Conservation (phyloP, 805 yeast genomes). For the Yarrowia sp. region DNA sequence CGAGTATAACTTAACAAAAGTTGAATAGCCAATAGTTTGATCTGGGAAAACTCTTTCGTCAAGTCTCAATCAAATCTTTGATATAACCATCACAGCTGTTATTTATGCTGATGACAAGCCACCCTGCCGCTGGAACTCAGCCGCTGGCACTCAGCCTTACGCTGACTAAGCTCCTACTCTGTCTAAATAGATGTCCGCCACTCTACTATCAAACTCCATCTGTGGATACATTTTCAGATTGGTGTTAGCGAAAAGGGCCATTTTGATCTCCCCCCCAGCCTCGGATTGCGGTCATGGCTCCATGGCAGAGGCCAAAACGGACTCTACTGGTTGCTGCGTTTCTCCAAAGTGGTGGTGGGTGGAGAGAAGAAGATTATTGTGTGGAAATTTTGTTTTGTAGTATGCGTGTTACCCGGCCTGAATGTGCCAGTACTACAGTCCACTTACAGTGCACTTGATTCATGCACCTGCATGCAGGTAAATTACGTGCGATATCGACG, state of each 20-base stretch:
- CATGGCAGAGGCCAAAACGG: slow-evolving; percentile 39
- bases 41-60: too few relatives aligned
- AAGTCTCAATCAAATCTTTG: too few relatives aligned
- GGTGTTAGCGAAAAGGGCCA: slow-evolving; percentile 39
- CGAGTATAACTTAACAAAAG: too few relatives aligned
- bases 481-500: neutral
- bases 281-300: slow-evolving; percentile 37
- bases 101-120: too few relatives aligned
- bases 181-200: slow-evolving; percentile 19
- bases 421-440: neutral
- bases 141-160: too few relatives aligned
- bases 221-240: slow-evolving; percentile 35
- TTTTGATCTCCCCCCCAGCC: slow-evolving; percentile 36
- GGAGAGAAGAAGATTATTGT: neutral
- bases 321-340: slow-evolving; percentile 38
- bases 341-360: slow-evolving; percentile 38
- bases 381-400: neutral
- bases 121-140: too few relatives aligned
- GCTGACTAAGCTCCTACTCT: neutral
- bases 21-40: too few relatives aligned
- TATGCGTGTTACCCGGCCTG: slow-evolving; percentile 2
- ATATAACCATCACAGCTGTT: too few relatives aligned
- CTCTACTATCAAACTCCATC: slow-evolving; percentile 39
- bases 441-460: neutral
- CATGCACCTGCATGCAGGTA: slow-evolving; percentile 9